These are phyloP conservation scores for Ehretia macrophylla DNA, from an alignment of 257 asterid species.

Conservation along the genomic window DNA sequence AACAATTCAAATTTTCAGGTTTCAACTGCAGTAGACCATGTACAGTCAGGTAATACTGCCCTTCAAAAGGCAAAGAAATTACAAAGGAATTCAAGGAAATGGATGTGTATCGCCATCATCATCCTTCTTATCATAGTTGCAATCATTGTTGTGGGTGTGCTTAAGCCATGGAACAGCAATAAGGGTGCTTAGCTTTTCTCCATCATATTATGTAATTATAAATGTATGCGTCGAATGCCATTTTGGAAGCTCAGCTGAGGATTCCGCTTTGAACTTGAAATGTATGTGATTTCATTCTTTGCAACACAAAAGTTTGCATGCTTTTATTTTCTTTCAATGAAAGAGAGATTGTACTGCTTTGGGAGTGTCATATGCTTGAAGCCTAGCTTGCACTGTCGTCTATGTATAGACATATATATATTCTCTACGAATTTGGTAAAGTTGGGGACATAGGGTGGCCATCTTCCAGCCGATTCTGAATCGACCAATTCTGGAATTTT, in stretches of 20 bases:
- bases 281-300: no score
- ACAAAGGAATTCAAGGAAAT: slow-evolving; percentile 84
- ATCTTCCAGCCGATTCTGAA: no score
- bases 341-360: no score
- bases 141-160: slow-evolving; percentile 75
- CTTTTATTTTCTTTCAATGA: no score
- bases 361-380: no score
- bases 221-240: slow-evolving; percentile 1
- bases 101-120: slow-evolving; percentile 93
- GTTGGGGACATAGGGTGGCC: no score
- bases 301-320: no score
- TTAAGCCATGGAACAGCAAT: slow-evolving; percentile 84
- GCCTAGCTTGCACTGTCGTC: no score
- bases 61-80: slow-evolving; percentile 83
- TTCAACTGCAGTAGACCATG: slow-evolving; percentile 92
- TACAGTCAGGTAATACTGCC: slow-evolving; percentile 85
- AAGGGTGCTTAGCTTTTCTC: slow-evolving; percentile 64
- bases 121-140: slow-evolving; percentile 71
- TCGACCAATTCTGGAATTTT: no score
- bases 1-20: no score
- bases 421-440: no score
- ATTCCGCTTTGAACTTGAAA: not conserved
- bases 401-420: no score
- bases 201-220: slow-evolving; percentile 18
- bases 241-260: not conserved